Base-by-base conservation (phyloP, 305 asterid species). In the Striga hermonthica region DNA sequence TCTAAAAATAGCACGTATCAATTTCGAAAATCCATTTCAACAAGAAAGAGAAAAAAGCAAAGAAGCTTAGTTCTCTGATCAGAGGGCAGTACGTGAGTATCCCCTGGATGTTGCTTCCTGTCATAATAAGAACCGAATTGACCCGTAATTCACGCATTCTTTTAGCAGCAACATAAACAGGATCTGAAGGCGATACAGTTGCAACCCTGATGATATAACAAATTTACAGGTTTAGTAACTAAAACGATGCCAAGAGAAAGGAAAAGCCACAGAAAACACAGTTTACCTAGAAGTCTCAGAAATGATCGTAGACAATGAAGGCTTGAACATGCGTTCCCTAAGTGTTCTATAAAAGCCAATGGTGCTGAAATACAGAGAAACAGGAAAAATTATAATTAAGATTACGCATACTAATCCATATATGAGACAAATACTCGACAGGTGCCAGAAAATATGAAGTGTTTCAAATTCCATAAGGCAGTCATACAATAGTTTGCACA, bases 241-340 rank as follows among this genome's bases (percentile, higher is more conserved):
- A 48, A 65, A 57, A 69, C 64, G 68, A 56, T 40, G 50, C n/a
- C 48, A 62, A 64, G 44, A 60, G 54, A 31, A 50, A 54, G 38
- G 69, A 68, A 22, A 36, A n/a, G 22, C 56, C 45, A 7, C 68
- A 63, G 69, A 43, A 69, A 66, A 62, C 69, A 49, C 15, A 37
- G 43, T 62, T 35, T 79, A 89, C 96, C 83, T 89, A 59, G 90
- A 71, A 76, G 63, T 82, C 38, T 91, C 96, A 13, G 96, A 76
- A 65, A 91, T 77, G 69, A 91, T 79, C 40, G 89, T 76, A 56
- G 96, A 91, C 68, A 89, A 78, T 57, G 95, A 81, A 47, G 98
- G 98, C 81, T 89, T 89, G 86, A 89, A 91, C 92, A 91, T 89
- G 65, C 90, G 92, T 65, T 91, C 97, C 79, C 97, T 84, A 57